Evolutionary conservation across 2,329 filamentous ascomycete species (phyloP).

Genomic region (Beauveria sp.): DNA sequence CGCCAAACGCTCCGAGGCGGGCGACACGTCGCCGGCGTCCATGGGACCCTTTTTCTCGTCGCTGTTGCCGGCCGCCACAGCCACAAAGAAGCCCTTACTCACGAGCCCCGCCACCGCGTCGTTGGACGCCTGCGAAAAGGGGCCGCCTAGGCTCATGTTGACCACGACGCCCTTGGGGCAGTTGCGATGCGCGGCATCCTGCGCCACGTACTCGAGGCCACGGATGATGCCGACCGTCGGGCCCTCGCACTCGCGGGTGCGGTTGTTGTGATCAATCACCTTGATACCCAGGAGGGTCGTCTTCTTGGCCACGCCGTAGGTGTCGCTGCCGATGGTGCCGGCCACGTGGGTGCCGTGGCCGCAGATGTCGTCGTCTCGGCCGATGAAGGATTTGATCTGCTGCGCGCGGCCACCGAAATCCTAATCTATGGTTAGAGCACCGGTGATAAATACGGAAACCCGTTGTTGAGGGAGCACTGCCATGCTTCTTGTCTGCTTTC

Average conservation of each 20-base stretch:
- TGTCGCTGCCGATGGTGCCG: conserved; percentile 16
- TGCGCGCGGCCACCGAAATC: conserved; percentile 18
- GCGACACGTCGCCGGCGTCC: conserved; percentile 12
- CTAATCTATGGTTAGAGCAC: neutral
- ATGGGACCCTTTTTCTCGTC: neutral
- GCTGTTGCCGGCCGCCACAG: conserved; percentile 16
- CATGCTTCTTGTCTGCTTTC: neutral
- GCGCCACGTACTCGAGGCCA: conserved; percentile 24
- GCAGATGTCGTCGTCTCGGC: conserved; percentile 15
- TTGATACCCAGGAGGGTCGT: conserved; percentile 32
- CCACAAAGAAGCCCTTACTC: conserved; percentile 13
- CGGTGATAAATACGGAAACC: neutral
- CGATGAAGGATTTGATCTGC: conserved; percentile 12
- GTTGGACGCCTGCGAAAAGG: conserved; percentile 13
- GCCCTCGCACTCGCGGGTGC: conserved; percentile 8
- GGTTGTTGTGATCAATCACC: conserved; percentile 22
- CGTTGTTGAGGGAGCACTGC: neutral
- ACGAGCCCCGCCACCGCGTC: conserved; percentile 28
- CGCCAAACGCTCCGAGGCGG: conserved; percentile 15
- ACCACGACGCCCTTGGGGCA: conserved; percentile 29
- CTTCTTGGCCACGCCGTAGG: conserved; percentile 28
- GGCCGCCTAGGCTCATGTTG: conserved; percentile 32
- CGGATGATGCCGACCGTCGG: conserved; percentile 18
- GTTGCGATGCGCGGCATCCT: conserved; percentile 20
- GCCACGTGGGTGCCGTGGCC: conserved; percentile 30